Conservation (phyloP, 805 yeast genomes). For the Priceomyces medius region DNA sequence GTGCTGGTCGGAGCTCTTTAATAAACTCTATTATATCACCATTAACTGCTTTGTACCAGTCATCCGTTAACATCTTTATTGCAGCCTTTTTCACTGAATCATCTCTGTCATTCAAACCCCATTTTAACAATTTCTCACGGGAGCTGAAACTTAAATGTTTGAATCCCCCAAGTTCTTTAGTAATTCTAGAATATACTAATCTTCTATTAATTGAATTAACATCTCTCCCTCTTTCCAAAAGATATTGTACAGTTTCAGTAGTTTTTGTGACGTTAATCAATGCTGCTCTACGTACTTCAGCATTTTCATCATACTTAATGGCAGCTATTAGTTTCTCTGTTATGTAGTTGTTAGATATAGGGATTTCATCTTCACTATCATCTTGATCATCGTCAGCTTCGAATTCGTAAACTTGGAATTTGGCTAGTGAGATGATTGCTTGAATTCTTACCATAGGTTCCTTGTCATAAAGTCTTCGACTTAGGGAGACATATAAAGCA, state of each 20-base stretch:
- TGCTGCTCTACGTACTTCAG: slow-evolving; percentile 89
- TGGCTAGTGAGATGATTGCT: slow-evolving; percentile 75
- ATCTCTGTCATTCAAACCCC: slow-evolving; percentile 92
- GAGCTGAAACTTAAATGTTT: slow-evolving; percentile 47
- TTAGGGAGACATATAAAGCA: slow-evolving; percentile 57
- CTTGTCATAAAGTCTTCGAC: slow-evolving; percentile 66
- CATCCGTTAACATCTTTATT: slow-evolving; percentile 59
- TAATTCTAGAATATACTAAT: slow-evolving; percentile 63
- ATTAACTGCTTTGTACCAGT: slow-evolving; percentile 70
- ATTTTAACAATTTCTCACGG: slow-evolving; percentile 65
- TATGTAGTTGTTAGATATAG: slow-evolving; percentile 8
- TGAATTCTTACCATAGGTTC: slow-evolving; percentile 80
- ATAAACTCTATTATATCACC: slow-evolving; percentile 72
- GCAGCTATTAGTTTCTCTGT: slow-evolving; percentile 37
- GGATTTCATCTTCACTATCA: slow-evolving; percentile 38
- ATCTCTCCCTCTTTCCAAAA: slow-evolving; percentile 84
- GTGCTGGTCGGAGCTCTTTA: slow-evolving; percentile 68
- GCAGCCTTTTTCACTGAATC: slow-evolving; percentile 71
- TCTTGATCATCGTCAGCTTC: slow-evolving; percentile 34
- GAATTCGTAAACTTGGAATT: slow-evolving; percentile 57
- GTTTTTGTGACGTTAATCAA: slow-evolving; percentile 65
- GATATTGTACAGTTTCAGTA: slow-evolving; percentile 49
- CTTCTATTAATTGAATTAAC: slow-evolving; percentile 68
- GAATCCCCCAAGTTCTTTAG: slow-evolving; percentile 67
- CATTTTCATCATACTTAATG: slow-evolving; percentile 73